phyloP scores from a whole-genome alignment of 768 basidiomycete genomes.

The Gymnopilus junonius region DNA sequence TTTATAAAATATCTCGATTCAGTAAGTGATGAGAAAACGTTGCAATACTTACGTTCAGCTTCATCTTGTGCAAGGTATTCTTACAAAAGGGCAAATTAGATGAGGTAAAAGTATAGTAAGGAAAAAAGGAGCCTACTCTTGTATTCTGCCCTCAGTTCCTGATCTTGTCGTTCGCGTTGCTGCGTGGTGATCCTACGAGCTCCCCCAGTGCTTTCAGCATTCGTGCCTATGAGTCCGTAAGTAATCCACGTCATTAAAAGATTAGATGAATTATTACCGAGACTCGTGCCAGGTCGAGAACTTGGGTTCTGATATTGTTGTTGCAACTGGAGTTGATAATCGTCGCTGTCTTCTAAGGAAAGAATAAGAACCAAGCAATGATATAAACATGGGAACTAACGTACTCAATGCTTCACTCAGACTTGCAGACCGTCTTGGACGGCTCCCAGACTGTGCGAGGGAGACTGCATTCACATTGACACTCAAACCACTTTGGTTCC shows the following conservation, averaged over 20 bases:
- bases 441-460: constrained; percentile 46
- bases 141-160: constrained; percentile 49
- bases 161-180: constrained; percentile 42
- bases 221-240: constrained; percentile 23
- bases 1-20: background rate
- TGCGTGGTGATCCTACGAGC: constrained; percentile 41
- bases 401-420: constrained; percentile 65
- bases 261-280: constrained; percentile 25
- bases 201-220: constrained; percentile 33
- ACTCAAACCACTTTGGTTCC: constrained; percentile 18
- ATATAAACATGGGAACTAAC: constrained; percentile 23
- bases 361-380: background rate
- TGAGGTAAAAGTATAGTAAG: background rate
- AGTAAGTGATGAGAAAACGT: background rate
- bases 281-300: constrained; percentile 42
- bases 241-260: background rate
- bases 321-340: constrained; percentile 42
- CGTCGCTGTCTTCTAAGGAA: constrained; percentile 37
- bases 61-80: constrained; percentile 45
- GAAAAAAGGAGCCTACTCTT: constrained; percentile 37
- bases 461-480: constrained; percentile 27
- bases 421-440: constrained; percentile 77
- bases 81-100: constrained; percentile 19
- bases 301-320: constrained; percentile 38
- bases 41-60: constrained; percentile 40